phyloP scores from a whole-genome alignment of 2,329 filamentous ascomycete genomes.

The Neoascochyta sp. region DNA sequence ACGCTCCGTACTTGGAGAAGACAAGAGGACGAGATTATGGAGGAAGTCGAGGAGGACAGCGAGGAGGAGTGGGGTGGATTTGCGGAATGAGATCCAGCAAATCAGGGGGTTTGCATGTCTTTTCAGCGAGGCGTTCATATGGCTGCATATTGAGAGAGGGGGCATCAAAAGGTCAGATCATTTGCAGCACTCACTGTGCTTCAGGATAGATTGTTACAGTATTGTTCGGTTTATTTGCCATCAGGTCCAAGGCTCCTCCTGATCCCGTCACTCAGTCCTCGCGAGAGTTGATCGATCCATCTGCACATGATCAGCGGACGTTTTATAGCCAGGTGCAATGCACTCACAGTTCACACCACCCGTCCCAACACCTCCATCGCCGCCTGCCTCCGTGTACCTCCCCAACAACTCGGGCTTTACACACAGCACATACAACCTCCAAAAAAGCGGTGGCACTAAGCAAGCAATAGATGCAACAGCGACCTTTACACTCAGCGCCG shows the following conservation, averaged over 20 bases:
- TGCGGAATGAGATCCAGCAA: slow-evolving; percentile 52
- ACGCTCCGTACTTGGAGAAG: slow-evolving; percentile 62
- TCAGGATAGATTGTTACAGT: no score
- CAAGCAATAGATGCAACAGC: slow-evolving; percentile 14
- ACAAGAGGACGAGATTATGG: slow-evolving; percentile 37
- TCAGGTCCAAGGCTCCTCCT: no score
- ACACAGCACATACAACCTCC: slow-evolving; percentile 23
- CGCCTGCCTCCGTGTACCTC: slow-evolving; percentile 13
- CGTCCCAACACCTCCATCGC: slow-evolving; percentile 1
- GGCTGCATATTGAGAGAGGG: slow-evolving; percentile 4
- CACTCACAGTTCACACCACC: slow-evolving; percentile 11
- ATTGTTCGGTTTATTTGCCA: no score
- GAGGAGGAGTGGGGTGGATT: slow-evolving; percentile 68
- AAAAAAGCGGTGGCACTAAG: slow-evolving; percentile 19
- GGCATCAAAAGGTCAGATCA: slow-evolving; percentile 1
- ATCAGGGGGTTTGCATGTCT: slow-evolving; percentile 6
- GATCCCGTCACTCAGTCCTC: slow-evolving; percentile 2
- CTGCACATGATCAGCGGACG: slow-evolving; percentile 2
- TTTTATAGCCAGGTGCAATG: background rate
- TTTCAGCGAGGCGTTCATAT: slow-evolving; percentile 28
- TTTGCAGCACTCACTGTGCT: no score
- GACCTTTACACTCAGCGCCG: slow-evolving; percentile 18
- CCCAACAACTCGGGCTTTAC: slow-evolving; percentile 22
- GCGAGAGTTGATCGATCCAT: slow-evolving; percentile 7
- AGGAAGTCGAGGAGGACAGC: slow-evolving; percentile 45